These are phyloP conservation scores for Mycena sanguinolenta DNA, from an alignment of 768 basidiomycete genomes.

Conservation along the genomic window DNA sequence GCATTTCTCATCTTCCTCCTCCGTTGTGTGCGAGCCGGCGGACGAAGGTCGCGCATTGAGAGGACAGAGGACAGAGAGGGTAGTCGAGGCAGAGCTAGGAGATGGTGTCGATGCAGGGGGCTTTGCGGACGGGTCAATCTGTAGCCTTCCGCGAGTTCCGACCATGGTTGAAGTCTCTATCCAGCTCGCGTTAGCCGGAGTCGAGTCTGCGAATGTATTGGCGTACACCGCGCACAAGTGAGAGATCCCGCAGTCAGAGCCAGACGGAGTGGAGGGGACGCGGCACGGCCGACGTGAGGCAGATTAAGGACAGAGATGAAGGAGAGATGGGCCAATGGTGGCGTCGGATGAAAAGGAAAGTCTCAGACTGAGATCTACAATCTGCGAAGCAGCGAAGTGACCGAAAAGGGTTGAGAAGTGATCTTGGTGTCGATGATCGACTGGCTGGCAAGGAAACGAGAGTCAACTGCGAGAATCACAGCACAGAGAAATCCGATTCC, in stretches of 20 bases:
- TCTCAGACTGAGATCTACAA: constrained; percentile 29
- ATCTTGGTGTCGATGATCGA: constrained; percentile 32
- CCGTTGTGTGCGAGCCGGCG: constrained; percentile 41
- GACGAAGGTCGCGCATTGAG: constrained; percentile 42
- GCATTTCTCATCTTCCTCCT: constrained; percentile 50
- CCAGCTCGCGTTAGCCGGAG: neutral
- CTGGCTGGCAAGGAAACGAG: constrained; percentile 17
- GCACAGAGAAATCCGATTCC: neutral
- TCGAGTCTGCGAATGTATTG: neutral
- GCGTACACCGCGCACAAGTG: constrained; percentile 2
- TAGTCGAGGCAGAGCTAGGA: constrained; percentile 43
- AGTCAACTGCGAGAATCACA: neutral
- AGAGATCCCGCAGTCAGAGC: neutral
- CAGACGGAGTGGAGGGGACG: constrained; percentile 16
- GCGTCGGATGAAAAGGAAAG: constrained; percentile 13
- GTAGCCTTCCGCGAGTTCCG: constrained; percentile 34
- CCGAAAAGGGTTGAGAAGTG: constrained; percentile 32
- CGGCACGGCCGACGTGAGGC: constrained; percentile 30
- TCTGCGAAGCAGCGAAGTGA: constrained; percentile 19
- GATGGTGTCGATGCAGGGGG: constrained; percentile 39
- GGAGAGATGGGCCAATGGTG: constrained; percentile 16
- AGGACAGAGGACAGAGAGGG: constrained; percentile 45
- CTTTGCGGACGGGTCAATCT: constrained; percentile 36
- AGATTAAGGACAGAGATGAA: constrained; percentile 13
- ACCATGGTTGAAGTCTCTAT: constrained; percentile 8